Evolutionary conservation across 441 rosid genomes (phyloP).

Genomic region (Populus hybrid): DNA sequence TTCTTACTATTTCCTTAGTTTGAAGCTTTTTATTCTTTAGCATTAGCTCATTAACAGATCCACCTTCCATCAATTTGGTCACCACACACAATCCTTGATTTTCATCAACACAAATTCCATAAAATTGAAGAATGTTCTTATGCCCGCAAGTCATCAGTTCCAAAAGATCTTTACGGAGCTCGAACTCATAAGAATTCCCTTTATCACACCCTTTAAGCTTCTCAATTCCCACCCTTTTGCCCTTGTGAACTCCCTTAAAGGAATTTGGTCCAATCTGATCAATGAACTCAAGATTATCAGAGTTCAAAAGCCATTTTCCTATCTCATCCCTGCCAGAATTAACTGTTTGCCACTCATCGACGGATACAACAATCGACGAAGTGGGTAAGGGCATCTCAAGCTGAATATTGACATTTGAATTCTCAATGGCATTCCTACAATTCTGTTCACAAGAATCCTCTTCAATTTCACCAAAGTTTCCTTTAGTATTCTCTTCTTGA

Average conservation of each 20-base stretch:
- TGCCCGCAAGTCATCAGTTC: constrained; percentile 94
- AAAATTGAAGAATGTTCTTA: constrained; percentile 71
- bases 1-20: constrained; percentile 62
- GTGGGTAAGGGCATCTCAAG: constrained; percentile 68
- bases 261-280: constrained; percentile 68
- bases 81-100: constrained; percentile 81
- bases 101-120: constrained; percentile 84
- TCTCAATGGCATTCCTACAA: constrained; percentile 46
- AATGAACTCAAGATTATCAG: constrained; percentile 62
- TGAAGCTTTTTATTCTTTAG: constrained; percentile 76
- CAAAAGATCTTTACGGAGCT: constrained; percentile 70
- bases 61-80: constrained; percentile 92
- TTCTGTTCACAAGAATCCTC: constrained; percentile 55
- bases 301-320: constrained; percentile 71
- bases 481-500: constrained; percentile 70
- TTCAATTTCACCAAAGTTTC: constrained; percentile 59
- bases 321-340: constrained; percentile 63
- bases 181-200: constrained; percentile 81
- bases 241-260: constrained; percentile 70
- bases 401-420: constrained; percentile 43
- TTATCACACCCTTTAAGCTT: constrained; percentile 94
- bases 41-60: constrained; percentile 70
- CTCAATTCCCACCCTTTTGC: constrained; percentile 75
- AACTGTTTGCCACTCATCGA: constrained; percentile 90
- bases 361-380: constrained; percentile 56